Conservation (phyloP, 345 rosid species). For the Syzygium jambos region DNA sequence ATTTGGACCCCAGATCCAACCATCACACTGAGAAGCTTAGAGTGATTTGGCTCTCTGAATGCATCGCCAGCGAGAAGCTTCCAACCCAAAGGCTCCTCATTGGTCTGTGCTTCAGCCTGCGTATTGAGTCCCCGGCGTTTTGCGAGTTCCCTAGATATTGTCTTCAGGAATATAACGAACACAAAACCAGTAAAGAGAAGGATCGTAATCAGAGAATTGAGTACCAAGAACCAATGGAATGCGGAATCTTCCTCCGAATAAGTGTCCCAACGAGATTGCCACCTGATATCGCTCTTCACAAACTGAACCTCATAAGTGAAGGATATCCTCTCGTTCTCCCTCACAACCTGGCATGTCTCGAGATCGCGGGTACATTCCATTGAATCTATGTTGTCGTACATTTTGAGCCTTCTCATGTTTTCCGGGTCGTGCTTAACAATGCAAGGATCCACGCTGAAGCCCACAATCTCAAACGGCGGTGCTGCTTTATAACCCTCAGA, state of each 20-base stretch:
- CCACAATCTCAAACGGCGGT: conserved; percentile 19
- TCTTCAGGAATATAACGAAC: background rate
- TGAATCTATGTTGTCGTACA: conserved; percentile 8
- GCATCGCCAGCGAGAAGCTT: background rate
- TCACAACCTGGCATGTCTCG: conserved; percentile 1
- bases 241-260: background rate
- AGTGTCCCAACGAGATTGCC: conserved; percentile 7
- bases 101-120: conserved; percentile 67
- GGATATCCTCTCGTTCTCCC: conserved; percentile 7
- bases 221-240: background rate
- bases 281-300: conserved; percentile 3
- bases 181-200: background rate
- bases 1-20: conserved; percentile 4
- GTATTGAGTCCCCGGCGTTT: conserved; percentile 54
- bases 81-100: conserved; percentile 60
- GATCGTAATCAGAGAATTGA: background rate
- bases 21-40: conserved; percentile 2
- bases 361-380: background rate
- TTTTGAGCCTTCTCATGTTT: conserved; percentile 12
- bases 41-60: background rate
- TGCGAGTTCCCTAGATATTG: background rate
- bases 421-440: conserved; percentile 22
- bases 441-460: conserved; percentile 34
- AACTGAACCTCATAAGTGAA: conserved; percentile 11
- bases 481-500: background rate